Percentiles rank a stretch among this genome's conserved stretches.
phyloP scores from a whole-genome alignment of 1,284 basidiomycete genomes.

The Pholiota adiposa region DNA sequence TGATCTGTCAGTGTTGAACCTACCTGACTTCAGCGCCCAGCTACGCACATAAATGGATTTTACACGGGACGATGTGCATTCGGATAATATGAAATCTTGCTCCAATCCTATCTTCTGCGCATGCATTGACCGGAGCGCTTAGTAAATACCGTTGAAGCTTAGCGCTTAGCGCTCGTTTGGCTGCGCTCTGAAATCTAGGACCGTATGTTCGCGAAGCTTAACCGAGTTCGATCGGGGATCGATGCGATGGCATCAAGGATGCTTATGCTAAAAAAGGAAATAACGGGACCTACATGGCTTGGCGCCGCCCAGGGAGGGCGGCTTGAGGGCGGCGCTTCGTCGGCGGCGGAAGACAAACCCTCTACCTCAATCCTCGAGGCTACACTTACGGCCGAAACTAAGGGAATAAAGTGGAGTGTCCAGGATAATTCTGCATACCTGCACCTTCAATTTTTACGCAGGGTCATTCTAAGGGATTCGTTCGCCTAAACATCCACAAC shows the following conservation, averaged over 20 bases:
- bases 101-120: too few species aligned
- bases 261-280: constrained; percentile 1
- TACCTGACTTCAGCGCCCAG: too few species aligned
- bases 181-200: too few species aligned
- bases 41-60: too few species aligned
- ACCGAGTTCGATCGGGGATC: background rate
- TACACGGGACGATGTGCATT: too few species aligned
- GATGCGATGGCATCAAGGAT: constrained; percentile 7
- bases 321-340: background rate
- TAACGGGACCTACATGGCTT: constrained; percentile 12
- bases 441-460: background rate
- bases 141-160: too few species aligned
- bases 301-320: constrained; percentile 2
- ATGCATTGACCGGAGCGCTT: too few species aligned
- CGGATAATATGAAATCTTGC: too few species aligned
- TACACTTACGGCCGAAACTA: background rate
- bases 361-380: constrained; percentile 4
- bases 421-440: background rate
- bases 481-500: background rate
- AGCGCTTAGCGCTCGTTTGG: too few species aligned
- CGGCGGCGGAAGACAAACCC: constrained; percentile 4
- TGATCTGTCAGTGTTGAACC: too few species aligned
- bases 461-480: background rate
- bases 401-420: background rate
- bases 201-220: background rate